phyloP scores from a whole-genome alignment of 441 rosid genomes.

The Pelargonium exstipulatum region DNA sequence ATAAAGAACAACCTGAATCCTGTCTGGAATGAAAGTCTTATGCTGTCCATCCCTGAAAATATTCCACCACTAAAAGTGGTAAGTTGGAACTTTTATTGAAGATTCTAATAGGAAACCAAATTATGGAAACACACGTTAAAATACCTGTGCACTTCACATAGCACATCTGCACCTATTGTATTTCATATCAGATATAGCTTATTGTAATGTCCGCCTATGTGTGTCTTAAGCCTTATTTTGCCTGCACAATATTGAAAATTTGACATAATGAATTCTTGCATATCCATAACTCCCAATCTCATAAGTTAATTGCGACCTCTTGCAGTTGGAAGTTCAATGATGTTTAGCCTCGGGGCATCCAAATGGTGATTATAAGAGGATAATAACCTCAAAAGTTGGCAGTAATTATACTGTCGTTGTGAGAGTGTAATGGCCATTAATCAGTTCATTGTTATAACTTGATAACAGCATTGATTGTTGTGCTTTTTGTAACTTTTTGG shows the following conservation, averaged over 20 bases:
- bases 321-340: no score
- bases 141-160: background rate
- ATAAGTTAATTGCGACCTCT: no score
- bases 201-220: background rate
- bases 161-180: background rate
- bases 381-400: no score
- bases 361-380: no score
- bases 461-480: no score
- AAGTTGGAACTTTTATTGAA: conserved; percentile 19
- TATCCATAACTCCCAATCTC: no score
- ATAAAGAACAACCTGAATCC: conserved; percentile 95
- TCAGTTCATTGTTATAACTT: no score
- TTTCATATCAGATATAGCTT: background rate
- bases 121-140: background rate
- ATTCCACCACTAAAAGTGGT: conserved; percentile 92
- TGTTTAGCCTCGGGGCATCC: no score
- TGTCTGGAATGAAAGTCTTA: conserved; percentile 90
- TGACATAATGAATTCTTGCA: no score
- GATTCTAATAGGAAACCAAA: background rate
- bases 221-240: background rate
- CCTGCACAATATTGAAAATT: background rate
- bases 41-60: conserved; percentile 85
- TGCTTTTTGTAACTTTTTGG: no score
- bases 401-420: no score
- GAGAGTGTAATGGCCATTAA: no score